A percentile compares a stretch with the other conserved stretches of the same genome.
Evolutionary conservation across 75 land plant species (phyloP).

Genomic region (Pinus tabuliformis): DNA sequence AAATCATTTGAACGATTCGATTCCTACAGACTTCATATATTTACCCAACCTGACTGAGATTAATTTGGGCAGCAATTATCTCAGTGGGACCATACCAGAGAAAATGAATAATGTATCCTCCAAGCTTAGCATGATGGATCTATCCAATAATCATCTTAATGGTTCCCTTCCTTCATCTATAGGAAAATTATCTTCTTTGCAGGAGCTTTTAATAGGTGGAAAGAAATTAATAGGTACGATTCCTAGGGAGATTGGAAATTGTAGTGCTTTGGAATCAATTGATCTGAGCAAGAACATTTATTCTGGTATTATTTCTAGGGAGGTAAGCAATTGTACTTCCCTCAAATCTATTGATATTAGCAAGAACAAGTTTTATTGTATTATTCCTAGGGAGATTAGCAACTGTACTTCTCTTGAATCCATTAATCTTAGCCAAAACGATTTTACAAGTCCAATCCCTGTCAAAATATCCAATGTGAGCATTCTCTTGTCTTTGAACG

Average conservation of each 20-base stretch:
- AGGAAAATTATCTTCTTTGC: slow-evolving; percentile 15
- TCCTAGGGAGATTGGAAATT: slow-evolving; percentile 23
- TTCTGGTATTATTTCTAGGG: slow-evolving; percentile 10
- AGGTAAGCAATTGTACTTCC: not conserved
- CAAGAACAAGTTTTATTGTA: too few species aligned
- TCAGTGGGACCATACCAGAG: too few species aligned
- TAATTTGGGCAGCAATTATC: too few species aligned
- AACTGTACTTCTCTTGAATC: too few species aligned
- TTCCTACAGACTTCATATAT: slow-evolving; percentile 20
- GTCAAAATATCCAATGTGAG: too few species aligned
- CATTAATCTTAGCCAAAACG: too few species aligned
- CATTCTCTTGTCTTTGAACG: too few species aligned
- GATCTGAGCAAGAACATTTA: not conserved
- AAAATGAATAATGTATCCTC: too few species aligned
- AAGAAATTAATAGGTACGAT: slow-evolving; percentile 27
- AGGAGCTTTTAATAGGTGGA: slow-evolving; percentile 10
- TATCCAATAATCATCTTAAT: slow-evolving; percentile 23
- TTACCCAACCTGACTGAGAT: too few species aligned
- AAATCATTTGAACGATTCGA: slow-evolving; percentile 65
- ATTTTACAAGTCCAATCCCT: too few species aligned
- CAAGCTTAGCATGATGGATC: slow-evolving; percentile 9
- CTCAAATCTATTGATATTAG: too few species aligned
- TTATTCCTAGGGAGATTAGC: too few species aligned
- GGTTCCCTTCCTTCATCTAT: slow-evolving; percentile 24
- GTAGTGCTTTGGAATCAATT: slow-evolving; percentile 18